A percentile compares a stretch with the other conserved stretches of the same genome.
Evolutionary conservation across 192 early-diverging fungal species (phyloP).

Genomic region (Kickxella alabastrina): DNA sequence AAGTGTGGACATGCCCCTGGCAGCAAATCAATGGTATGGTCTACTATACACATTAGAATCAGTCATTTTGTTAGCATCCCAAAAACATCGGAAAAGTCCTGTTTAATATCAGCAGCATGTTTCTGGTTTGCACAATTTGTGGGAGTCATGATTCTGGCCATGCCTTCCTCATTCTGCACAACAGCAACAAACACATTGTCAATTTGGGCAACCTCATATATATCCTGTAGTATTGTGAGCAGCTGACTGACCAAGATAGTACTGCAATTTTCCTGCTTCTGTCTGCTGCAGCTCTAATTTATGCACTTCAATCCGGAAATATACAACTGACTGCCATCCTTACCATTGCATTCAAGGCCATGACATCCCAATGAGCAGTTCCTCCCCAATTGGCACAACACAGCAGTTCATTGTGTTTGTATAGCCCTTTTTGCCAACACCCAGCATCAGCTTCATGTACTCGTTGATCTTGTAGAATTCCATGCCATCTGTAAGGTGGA

Average conservation of each 20-base stretch:
- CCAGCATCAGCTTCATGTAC: too few species aligned
- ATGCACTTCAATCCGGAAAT: too few species aligned
- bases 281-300: too few species aligned
- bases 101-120: neutral
- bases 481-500: neutral
- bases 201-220: too few species aligned
- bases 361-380: neutral
- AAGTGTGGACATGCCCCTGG: neutral
- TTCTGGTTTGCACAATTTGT: too few species aligned
- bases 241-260: too few species aligned
- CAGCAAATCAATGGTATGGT: neutral
- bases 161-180: neutral
- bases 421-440: neutral
- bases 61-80: neutral
- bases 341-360: neutral
- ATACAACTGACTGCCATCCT: neutral
- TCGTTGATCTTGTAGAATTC: neutral
- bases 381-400: neutral
- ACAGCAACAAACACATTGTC: too few species aligned
- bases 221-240: too few species aligned
- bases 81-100: neutral
- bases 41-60: neutral
- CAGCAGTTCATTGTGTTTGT: neutral
- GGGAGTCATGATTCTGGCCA: neutral
- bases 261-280: too few species aligned